A percentile compares a stretch with the other conserved stretches of the same genome.
These are phyloP conservation scores for Phytophthora quininea DNA, from an alignment of 352 stramenopile species.

Conservation along the genomic window DNA sequence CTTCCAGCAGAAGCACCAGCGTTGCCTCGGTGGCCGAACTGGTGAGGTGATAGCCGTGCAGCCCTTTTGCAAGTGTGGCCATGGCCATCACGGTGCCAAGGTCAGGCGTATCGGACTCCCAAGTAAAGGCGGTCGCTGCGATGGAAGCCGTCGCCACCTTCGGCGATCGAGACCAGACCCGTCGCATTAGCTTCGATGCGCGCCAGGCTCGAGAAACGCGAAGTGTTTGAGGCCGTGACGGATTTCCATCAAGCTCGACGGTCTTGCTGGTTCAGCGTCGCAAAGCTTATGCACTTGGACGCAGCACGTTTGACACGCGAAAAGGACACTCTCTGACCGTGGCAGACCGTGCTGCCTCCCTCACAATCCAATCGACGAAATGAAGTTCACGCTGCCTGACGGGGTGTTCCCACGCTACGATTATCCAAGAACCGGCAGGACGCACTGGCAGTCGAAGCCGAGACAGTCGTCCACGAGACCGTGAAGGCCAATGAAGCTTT, in stretches of 20 bases:
- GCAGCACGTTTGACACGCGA: neutral
- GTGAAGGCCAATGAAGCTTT: conserved; percentile 47
- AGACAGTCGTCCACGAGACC: conserved; percentile 47
- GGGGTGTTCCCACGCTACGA: conserved; percentile 38
- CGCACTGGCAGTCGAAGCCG: conserved; percentile 38
- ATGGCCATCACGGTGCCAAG: neutral
- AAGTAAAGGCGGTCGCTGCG: conserved; percentile 7
- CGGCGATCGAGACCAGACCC: neutral
- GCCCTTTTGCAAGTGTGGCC: too few species aligned
- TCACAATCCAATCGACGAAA: conserved; percentile 4
- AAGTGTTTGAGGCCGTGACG: too few species aligned
- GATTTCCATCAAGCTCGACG: neutral
- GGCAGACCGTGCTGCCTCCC: too few species aligned
- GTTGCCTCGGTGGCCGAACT: too few species aligned
- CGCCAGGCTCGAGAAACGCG: too few species aligned
- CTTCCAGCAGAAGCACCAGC: too few species aligned
- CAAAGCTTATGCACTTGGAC: neutral
- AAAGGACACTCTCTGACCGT: neutral
- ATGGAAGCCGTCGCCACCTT: conserved; percentile 2
- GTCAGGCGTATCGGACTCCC: too few species aligned
- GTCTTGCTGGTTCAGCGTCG: neutral
- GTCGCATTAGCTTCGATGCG: too few species aligned
- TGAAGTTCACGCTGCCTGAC: conserved; percentile 53
- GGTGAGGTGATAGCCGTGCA: too few species aligned
- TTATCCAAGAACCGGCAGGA: conserved; percentile 33